A percentile compares a stretch with the other conserved stretches of the same genome.
These are phyloP conservation scores for Colletotrichum sp. DNA, from an alignment of 2,329 filamentous ascomycete species.

Conservation along the genomic window DNA sequence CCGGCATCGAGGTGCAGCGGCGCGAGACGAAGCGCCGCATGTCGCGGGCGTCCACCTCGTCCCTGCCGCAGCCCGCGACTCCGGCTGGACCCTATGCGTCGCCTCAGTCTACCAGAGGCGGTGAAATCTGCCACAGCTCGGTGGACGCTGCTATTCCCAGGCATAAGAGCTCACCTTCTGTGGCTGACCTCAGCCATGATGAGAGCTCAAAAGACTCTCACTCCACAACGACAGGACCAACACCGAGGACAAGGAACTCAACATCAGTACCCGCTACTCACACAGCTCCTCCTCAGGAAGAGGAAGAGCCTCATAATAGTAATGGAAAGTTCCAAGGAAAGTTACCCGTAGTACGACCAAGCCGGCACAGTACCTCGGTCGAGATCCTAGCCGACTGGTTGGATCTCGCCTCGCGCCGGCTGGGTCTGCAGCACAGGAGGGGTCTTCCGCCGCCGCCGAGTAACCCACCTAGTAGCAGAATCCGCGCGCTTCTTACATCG, in stretches of 20 bases:
- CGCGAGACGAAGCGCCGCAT: constrained; percentile 7
- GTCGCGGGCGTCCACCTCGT: not conserved
- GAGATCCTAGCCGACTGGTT: constrained; percentile 17
- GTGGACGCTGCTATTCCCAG: not conserved
- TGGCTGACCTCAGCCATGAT: not conserved
- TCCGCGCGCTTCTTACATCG: not conserved
- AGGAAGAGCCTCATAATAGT: not conserved
- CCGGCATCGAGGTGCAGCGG: constrained; percentile 20
- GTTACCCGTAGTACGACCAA: constrained; percentile 8
- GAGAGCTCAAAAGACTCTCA: not conserved
- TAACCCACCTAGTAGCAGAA: not conserved
- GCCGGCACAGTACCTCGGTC: constrained; percentile 10
- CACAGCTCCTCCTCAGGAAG: not conserved
- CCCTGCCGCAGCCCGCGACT: not conserved
- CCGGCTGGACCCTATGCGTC: not conserved
- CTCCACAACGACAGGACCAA: not conserved
- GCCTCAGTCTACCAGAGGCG: not conserved
- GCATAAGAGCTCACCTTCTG: not conserved
- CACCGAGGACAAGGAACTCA: not conserved
- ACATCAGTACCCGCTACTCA: not conserved
- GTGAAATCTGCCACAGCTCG: not conserved
- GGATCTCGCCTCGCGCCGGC: constrained; percentile 9
- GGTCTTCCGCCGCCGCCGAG: not conserved
- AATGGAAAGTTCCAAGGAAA: constrained; percentile 9
- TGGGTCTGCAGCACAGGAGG: constrained; percentile 1